Evolutionary conservation across 352 stramenopile genomes (phyloP).

Genomic region (Aphanomyces stellatus): DNA sequence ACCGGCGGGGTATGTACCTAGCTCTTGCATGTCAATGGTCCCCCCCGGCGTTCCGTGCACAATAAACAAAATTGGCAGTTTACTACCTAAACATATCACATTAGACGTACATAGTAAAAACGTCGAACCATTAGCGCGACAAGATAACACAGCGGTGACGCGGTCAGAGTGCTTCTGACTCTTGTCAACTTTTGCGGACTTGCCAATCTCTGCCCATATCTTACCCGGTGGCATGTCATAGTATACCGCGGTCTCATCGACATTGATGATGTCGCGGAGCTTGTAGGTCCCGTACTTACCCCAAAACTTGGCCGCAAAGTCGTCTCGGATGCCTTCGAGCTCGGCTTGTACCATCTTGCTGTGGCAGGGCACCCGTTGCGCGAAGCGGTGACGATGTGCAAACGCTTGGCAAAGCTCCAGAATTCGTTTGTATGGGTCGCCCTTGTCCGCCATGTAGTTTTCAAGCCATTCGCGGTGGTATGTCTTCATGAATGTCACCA

Average conservation of each 20-base stretch:
- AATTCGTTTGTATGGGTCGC: background rate
- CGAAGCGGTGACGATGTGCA: background rate
- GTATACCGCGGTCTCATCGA: conserved; percentile 18
- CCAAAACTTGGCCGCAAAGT: conserved; percentile 19
- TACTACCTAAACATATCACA: conserved; percentile 10
- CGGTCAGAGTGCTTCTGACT: conserved; percentile 21
- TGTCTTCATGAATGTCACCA: conserved; percentile 14
- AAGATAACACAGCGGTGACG: conserved; percentile 20
- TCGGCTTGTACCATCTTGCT: background rate
- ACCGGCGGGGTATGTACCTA: conserved; percentile 12
- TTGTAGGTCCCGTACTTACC: background rate
- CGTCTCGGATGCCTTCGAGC: background rate
- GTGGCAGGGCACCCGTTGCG: background rate
- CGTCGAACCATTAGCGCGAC: conserved; percentile 19
- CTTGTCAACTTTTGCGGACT: conserved; percentile 6
- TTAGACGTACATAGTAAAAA: conserved; percentile 4
- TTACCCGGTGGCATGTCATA: conserved; percentile 4
- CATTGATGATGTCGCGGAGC: conserved; percentile 6
- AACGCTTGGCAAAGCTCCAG: background rate
- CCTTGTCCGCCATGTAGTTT: background rate
- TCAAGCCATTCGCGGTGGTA: background rate
- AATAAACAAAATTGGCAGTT: conserved; percentile 25
- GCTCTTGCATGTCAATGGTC: conserved; percentile 19
- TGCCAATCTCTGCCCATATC: background rate
- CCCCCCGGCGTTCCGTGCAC: conserved; percentile 16